These are phyloP conservation scores for Sarcomyxa edulis DNA, from an alignment of 768 basidiomycete genomes.

Conservation along the genomic window DNA sequence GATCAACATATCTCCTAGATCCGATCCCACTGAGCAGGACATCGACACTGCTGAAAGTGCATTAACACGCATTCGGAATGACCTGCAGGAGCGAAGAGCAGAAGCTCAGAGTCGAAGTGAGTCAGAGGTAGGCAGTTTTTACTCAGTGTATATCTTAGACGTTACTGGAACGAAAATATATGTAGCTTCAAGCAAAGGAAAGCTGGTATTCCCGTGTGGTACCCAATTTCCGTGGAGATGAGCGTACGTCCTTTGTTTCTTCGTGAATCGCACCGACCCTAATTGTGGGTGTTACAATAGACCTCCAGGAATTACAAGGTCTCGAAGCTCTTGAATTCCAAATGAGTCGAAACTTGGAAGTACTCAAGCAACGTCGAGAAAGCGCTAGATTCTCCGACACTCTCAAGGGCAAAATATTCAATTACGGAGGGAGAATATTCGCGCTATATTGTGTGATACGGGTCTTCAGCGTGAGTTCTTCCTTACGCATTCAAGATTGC, in stretches of 20 bases:
- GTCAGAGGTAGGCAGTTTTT: conserved; percentile 10
- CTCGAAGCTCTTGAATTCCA: conserved; percentile 64
- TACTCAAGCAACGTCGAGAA: conserved; percentile 43
- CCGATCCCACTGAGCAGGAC: conserved; percentile 43
- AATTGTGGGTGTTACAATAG: conserved; percentile 18
- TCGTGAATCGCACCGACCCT: not conserved
- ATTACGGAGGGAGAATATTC: conserved; percentile 45
- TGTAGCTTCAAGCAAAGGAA: conserved; percentile 14
- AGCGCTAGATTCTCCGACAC: conserved; percentile 47
- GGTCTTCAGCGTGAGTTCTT: conserved; percentile 48
- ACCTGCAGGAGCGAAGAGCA: conserved; percentile 37
- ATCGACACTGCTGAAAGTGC: conserved; percentile 53
- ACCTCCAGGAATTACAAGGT: conserved; percentile 54
- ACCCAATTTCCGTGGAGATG: conserved; percentile 43
- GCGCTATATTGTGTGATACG: conserved; percentile 65
- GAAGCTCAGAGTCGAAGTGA: conserved; percentile 26
- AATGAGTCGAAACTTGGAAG: conserved; percentile 54
- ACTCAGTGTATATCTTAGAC: no score
- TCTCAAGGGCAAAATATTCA: conserved; percentile 45
- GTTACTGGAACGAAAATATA: no score
- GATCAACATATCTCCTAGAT: conserved; percentile 15
- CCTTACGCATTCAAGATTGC: no score
- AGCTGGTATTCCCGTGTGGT: conserved; percentile 49
- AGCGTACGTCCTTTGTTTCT: conserved; percentile 21
- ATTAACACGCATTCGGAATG: conserved; percentile 52